Evolutionary conservation across 495 filamentous ascomycete species (phyloP).

Genomic region (Cryomyces minteri): DNA sequence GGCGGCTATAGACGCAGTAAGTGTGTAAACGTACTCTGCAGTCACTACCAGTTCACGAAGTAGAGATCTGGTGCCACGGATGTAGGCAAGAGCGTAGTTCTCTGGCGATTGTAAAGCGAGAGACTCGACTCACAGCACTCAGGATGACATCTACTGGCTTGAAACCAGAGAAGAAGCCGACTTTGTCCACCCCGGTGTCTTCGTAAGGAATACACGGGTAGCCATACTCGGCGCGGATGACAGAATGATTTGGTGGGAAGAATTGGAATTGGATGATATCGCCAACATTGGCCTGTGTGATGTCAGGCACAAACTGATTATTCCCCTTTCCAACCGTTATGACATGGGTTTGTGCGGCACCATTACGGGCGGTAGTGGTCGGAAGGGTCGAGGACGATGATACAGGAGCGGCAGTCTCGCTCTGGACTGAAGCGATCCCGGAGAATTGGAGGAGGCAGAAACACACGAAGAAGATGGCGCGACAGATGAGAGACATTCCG

Average conservation of each 20-base stretch:
- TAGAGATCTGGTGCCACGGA: too few relatives aligned
- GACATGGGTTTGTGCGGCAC: too few relatives aligned
- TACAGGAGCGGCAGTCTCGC: too few relatives aligned
- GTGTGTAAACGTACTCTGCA: neutral
- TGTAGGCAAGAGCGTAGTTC: too few relatives aligned
- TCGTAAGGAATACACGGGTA: conserved; percentile 42
- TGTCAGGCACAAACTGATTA: neutral
- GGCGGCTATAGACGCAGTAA: conserved; percentile 20
- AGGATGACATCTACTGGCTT: conserved; percentile 19
- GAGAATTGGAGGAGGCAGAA: too few relatives aligned
- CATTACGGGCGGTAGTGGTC: too few relatives aligned
- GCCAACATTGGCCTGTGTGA: neutral
- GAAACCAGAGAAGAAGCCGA: conserved; percentile 30
- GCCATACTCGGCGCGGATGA: conserved; percentile 33
- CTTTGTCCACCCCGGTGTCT: conserved; percentile 16
- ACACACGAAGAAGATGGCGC: too few relatives aligned
- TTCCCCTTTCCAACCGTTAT: too few relatives aligned
- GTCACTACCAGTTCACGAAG: neutral
- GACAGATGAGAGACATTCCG: too few relatives aligned
- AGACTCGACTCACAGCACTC: conserved; percentile 14
- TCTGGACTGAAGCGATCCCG: too few relatives aligned
- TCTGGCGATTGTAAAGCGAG: neutral
- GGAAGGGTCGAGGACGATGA: too few relatives aligned
- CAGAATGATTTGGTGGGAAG: conserved; percentile 39
- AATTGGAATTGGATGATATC: conserved; percentile 32